Conservation (phyloP, 1,284 basidiomycete species). For the Ceratobasidium sp. region DNA sequence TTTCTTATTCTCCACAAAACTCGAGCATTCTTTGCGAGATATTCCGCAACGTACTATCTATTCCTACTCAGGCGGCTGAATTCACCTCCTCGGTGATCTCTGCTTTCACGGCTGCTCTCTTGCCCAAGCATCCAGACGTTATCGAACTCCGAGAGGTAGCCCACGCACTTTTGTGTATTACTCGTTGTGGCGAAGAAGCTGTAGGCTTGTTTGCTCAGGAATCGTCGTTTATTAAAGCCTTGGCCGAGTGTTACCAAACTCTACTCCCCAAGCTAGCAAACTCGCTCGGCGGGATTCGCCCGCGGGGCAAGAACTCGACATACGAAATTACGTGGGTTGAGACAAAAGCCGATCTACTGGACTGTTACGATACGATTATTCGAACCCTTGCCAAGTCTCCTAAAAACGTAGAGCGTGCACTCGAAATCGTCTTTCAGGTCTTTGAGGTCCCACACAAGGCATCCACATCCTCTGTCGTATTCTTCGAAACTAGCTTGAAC, state of each 20-base stretch:
- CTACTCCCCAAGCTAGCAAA: slow-evolving; percentile 35
- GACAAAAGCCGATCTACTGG: slow-evolving; percentile 40
- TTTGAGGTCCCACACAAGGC: slow-evolving; percentile 22
- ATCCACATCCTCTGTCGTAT: neutral
- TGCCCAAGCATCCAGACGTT: slow-evolving; percentile 32
- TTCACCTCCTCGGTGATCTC: slow-evolving; percentile 23
- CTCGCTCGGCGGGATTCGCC: slow-evolving; percentile 27
- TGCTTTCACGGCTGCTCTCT: slow-evolving; percentile 20
- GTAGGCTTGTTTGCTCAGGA: slow-evolving; percentile 5
- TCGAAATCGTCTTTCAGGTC: slow-evolving; percentile 26
- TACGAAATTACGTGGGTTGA: slow-evolving; percentile 42
- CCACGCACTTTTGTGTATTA: slow-evolving; percentile 25
- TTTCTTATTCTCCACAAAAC: slow-evolving; percentile 18
- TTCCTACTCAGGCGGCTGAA: slow-evolving; percentile 17
- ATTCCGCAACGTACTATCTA: slow-evolving; percentile 17
- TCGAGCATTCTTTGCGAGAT: neutral
- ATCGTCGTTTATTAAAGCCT: slow-evolving; percentile 21
- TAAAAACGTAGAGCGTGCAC: slow-evolving; percentile 14
- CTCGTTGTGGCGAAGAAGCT: slow-evolving; percentile 13
- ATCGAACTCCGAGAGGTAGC: slow-evolving; percentile 38
- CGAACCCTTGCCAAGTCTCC: slow-evolving; percentile 19
- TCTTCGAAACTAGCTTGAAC: slow-evolving; percentile 29
- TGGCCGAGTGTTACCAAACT: slow-evolving; percentile 42
- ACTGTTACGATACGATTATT: slow-evolving; percentile 34
- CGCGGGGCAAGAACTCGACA: slow-evolving; percentile 5